Base-by-base conservation (phyloP, 495 filamentous ascomycete species). In the Aspergillus ellipticus region DNA sequence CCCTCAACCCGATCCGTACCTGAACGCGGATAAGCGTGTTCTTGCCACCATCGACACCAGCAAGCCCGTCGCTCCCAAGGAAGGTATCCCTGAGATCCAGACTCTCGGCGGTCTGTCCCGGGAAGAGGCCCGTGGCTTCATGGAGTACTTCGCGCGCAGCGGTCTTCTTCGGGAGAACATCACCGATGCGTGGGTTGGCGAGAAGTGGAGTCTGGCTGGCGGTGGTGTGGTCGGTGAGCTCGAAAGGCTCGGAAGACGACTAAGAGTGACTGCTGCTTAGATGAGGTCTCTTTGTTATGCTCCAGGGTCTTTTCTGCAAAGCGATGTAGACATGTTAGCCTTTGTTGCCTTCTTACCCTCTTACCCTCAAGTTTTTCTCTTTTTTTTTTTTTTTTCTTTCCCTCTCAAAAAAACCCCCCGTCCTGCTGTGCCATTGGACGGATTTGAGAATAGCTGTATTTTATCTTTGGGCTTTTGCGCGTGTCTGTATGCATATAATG, bases 81-180 rank as follows among this genome's bases (percentile, higher is more conserved):
- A 73, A 47, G 65, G 63, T 39, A 75, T 76, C 28, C 71, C 82
- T n/a, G 78, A 80, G 20, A 71, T 92, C 39, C 72, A 82, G 58
- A 71, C 74, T 11, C 61, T 96, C 21, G 73, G 73, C 24, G 87
- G 89, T 4, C 53, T 97, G 56, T 88, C 75, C 52, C 89, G 84
- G 66, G 71, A 75, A 20, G 92, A 97, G 74, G 85, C 92, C 35
- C 82, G 88, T 51, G 79, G 82, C 1, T 75, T 94, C 60, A 83
- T 97, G 83, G 94, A 97, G 77, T 97, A 97, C 72, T 97, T 91
- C 74, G 92, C 89, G 3, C 81, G 78, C 21, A 96, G 90, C 69
- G 94, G 94, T 16, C 74, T 97, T 62, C 67, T 95, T 64, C 82
- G 88, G 51, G 69, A 81, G 53, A 74, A 69, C 42, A 77, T 96